These are phyloP conservation scores for Apiotrichum sp. DNA, from an alignment of 1,284 basidiomycete species.

Conservation along the genomic window DNA sequence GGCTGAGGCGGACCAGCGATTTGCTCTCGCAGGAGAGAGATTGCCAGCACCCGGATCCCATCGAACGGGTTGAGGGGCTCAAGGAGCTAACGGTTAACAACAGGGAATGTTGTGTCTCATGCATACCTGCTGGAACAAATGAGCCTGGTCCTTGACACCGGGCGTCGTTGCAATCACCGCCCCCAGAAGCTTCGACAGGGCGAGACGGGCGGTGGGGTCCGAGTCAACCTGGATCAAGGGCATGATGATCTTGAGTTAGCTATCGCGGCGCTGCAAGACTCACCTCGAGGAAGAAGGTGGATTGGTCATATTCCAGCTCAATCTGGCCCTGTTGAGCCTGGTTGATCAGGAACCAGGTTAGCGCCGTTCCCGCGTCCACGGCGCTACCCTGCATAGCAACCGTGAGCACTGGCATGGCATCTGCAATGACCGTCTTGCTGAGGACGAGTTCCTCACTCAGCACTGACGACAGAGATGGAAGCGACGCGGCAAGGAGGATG, in stretches of 20 bases:
- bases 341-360: conserved; percentile 20
- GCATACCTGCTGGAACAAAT: conserved; percentile 28
- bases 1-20: conserved; percentile 12
- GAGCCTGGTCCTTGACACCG: conserved; percentile 16
- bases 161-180: conserved; percentile 17
- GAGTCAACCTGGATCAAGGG: conserved; percentile 29
- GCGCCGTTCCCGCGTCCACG: conserved; percentile 24
- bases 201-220: conserved; percentile 22
- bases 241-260: conserved; percentile 20
- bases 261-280: conserved; percentile 1
- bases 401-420: conserved; percentile 29
- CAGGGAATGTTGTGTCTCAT: background rate
- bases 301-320: conserved; percentile 22
- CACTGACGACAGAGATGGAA: conserved; percentile 2
- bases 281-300: conserved; percentile 33
- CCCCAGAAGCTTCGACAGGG: conserved; percentile 33
- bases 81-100: conserved; percentile 19
- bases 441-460: conserved; percentile 1
- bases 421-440: conserved; percentile 13
- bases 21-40: conserved; percentile 30
- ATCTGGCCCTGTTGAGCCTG: conserved; percentile 1
- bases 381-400: conserved; percentile 14
- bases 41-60: conserved; percentile 25
- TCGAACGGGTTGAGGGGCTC: conserved; percentile 39
- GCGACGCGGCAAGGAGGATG: conserved; percentile 21